Evolutionary conservation across 2,329 filamentous ascomycete genomes (phyloP), one percentile per base, ranked within the genome.

Genomic region (Fusarium austroafricanum): DNA sequence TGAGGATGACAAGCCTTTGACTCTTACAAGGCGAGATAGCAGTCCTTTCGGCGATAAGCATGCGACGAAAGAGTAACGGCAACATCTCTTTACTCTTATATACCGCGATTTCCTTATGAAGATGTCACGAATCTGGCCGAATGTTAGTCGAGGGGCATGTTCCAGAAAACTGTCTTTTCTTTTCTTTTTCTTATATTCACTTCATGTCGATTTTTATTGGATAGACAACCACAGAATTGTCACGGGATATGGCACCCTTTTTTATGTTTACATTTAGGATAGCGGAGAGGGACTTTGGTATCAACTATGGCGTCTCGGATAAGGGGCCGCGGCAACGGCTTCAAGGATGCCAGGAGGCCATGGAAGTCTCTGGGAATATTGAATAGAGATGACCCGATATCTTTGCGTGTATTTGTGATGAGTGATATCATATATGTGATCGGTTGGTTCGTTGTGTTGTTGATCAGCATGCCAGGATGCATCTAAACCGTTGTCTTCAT

Each of bases 41-140:
- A 87, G 85, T 68, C 87, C 86, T 2, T 89, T 89, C 71, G 83
- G 85, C 20, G 87, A 89, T 67, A 84, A 87, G 71, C 82, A 89
- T 70, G 87, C 86, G 51, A 84, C 86, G 29, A 83, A 81, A 70
- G 84, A 86, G 67, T 82, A 73, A 77, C 67, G 51, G 52, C 26
- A 47, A 9, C 23, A 23, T 28, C 29, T 51, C 37, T 17, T 28
- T 50, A 43, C 50, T 52, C 55, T 40, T 55, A 63, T 67, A 69
- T 60, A 67, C 55, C 57, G 55, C 58, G 57, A 49, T 47, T 51
- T 52, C 40, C 47, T 58, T 54, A 64, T 47, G 53, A 60, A 60
- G 53, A 68, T 60, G 58, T 71, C 53, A 66, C 65, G 62, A 73
- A 71, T 66, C 57, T 61, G 61, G 54, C 61, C 60, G 46, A 51